Percentiles rank a stretch among this genome's conserved stretches.
Conservation (phyloP, 257 asterid genomes). For the Gentiana macrophylla region DNA sequence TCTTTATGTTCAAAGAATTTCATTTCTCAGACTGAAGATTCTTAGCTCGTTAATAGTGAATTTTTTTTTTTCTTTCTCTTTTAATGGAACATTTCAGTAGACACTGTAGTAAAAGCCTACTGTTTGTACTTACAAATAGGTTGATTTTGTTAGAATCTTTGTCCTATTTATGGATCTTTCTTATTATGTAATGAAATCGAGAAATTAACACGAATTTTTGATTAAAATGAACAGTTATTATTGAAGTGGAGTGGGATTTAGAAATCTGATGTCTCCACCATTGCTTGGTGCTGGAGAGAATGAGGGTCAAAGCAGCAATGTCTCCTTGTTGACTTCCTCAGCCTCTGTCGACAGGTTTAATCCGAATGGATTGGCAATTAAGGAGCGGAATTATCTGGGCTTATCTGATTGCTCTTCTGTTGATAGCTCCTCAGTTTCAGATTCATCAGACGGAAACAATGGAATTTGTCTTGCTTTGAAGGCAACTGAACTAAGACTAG, state of each 20-base stretch:
- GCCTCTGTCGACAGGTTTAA: constrained; percentile 31
- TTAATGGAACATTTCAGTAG: too few relatives aligned
- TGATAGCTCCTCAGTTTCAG: constrained; percentile 49
- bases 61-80: too few relatives aligned
- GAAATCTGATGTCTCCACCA: constrained; percentile 48
- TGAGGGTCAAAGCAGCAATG: constrained; percentile 44
- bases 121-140: too few relatives aligned
- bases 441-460: constrained; percentile 23
- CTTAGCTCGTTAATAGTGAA: too few relatives aligned
- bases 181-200: too few relatives aligned
- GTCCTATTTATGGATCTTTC: too few relatives aligned
- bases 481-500: constrained; percentile 67
- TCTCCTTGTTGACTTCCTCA: constrained; percentile 38
- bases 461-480: constrained; percentile 38
- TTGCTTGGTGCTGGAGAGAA: constrained; percentile 30
- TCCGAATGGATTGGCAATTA: constrained; percentile 31
- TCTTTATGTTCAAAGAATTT: too few relatives aligned
- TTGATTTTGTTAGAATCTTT: too few relatives aligned
- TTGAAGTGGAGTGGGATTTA: constrained; percentile 13
- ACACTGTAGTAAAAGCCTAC: too few relatives aligned
- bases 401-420: constrained; percentile 59
- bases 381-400: constrained; percentile 67
- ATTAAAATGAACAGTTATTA: too few relatives aligned
- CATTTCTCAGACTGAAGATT: too few relatives aligned
- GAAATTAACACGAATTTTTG: too few relatives aligned